Base-by-base conservation (phyloP, 768 basidiomycete genomes). In the Lyophyllum semitale region DNA sequence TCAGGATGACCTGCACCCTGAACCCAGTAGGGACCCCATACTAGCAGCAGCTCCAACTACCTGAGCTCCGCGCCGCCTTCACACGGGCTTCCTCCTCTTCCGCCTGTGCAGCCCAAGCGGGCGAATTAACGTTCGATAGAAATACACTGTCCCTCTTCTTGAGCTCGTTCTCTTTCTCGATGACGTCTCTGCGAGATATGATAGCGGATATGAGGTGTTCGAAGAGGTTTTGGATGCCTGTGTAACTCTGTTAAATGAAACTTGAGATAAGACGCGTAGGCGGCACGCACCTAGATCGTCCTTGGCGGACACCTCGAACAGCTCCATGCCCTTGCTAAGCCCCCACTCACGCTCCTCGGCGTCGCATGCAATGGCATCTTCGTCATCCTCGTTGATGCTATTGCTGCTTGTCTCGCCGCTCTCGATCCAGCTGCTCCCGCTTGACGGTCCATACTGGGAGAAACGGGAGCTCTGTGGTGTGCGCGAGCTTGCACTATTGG, bases 271-370 rank as follows among this genome's bases (percentile, higher is more conserved):
- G 40, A 63, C 25, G 26, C 37, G 49, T 59, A 25, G 48, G 27
- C 56, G 49, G 38, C 48, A 74, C 84, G 59, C 58, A 94, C 93
- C 94, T 29, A 73, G 65, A 65, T 91, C 89, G 63, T 95, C 93
- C 71, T 95, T 95, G 50, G 95, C 89, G 41, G 92, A 95, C 18
- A 96, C 92, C 67, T 96, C 92, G 60, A 91, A 92, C 17, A 95
- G 79, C 65, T 90, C 89, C 85, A 95, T 92, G 58, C 85, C 89
- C 66, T 88, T 89, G 66, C 80, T 84, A 35, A 89, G 77, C 5
- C 90, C 89, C 88, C 89, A 91, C 66, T 89, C 88, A 37, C 74
- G 74, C 54, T 83, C 82, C 30, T 82, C 78, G 8, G 66, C 71
- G 3, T 68, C 68, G 8, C 73, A 73, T 18, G 81, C 81, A 5